Conservation (phyloP, 75 land plant genomes). For the Pinus tabuliformis region DNA sequence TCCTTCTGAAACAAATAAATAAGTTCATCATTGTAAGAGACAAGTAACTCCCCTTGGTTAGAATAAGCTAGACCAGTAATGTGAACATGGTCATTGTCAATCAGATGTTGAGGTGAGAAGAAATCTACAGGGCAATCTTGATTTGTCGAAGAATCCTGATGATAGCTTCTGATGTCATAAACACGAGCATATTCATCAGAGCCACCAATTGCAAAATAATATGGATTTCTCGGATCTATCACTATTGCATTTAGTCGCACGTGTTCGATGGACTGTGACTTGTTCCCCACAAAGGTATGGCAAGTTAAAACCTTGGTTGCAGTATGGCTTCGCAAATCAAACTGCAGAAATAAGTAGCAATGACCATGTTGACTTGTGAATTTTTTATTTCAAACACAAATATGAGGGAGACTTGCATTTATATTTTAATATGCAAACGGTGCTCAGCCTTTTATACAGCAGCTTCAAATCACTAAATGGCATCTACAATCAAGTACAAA, state of each 20-base stretch:
- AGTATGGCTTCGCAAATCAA: slow-evolving; percentile 57
- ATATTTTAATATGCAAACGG: neutral
- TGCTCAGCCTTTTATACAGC: neutral
- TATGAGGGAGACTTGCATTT: neutral
- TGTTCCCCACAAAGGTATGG: slow-evolving; percentile 21
- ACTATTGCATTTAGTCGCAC: slow-evolving; percentile 67
- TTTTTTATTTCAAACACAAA: neutral
- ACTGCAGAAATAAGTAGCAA: slow-evolving; percentile 38
- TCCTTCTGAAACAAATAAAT: slow-evolving; percentile 66
- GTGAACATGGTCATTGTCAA: slow-evolving; percentile 41
- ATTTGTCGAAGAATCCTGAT: slow-evolving; percentile 25
- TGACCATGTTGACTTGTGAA: neutral
- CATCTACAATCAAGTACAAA: neutral
- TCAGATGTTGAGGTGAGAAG: slow-evolving; percentile 62
- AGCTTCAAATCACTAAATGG: neutral
- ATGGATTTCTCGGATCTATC: slow-evolving; percentile 68
- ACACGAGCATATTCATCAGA: slow-evolving; percentile 80
- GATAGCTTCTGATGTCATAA: slow-evolving; percentile 64
- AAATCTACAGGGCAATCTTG: slow-evolving; percentile 44
- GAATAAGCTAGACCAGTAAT: slow-evolving; percentile 85
- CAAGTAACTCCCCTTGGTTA: slow-evolving; percentile 67
- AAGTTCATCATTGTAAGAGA: slow-evolving; percentile 85
- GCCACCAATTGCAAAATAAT: slow-evolving; percentile 72
- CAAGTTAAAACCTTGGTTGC: slow-evolving; percentile 58
- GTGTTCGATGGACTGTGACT: slow-evolving; percentile 11